These are phyloP conservation scores for Rhizopus delemar DNA, from an alignment of 371 early-diverging fungal species.

Conservation along the genomic window DNA sequence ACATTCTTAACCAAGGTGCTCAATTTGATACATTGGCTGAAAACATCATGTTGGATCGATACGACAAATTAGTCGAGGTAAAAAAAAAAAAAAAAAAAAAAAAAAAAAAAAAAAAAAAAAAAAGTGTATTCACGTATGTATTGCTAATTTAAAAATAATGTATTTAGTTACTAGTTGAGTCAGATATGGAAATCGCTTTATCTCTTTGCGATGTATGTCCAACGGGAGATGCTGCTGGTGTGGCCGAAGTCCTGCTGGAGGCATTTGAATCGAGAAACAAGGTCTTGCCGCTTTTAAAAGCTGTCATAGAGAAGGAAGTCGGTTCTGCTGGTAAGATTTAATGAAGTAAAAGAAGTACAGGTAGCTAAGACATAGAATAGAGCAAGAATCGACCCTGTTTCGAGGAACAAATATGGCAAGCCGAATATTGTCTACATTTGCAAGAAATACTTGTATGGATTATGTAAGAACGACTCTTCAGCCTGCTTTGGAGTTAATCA, in stretches of 20 bases:
- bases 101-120: constrained; percentile 1
- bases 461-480: constrained; percentile 79
- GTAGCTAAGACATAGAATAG: constrained; percentile 23
- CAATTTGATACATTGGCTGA: constrained; percentile 82
- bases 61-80: constrained; percentile 70
- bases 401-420: constrained; percentile 88
- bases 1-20: constrained; percentile 82
- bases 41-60: constrained; percentile 65
- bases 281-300: constrained; percentile 69
- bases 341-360: too few relatives aligned
- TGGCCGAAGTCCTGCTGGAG: constrained; percentile 70
- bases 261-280: constrained; percentile 77
- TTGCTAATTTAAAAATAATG: not conserved
- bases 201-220: constrained; percentile 84
- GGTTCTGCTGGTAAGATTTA: constrained; percentile 57
- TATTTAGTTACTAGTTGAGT: constrained; percentile 53
- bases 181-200: constrained; percentile 70
- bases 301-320: constrained; percentile 80
- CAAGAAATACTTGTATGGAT: constrained; percentile 70
- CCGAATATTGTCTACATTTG: constrained; percentile 75
- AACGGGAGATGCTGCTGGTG: constrained; percentile 75
- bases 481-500: constrained; percentile 64
- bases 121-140: not conserved
- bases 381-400: constrained; percentile 82
- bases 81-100: constrained; percentile 12